Evolutionary conservation across 495 filamentous ascomycete genomes (phyloP).

Genomic region (Xylaria curta): DNA sequence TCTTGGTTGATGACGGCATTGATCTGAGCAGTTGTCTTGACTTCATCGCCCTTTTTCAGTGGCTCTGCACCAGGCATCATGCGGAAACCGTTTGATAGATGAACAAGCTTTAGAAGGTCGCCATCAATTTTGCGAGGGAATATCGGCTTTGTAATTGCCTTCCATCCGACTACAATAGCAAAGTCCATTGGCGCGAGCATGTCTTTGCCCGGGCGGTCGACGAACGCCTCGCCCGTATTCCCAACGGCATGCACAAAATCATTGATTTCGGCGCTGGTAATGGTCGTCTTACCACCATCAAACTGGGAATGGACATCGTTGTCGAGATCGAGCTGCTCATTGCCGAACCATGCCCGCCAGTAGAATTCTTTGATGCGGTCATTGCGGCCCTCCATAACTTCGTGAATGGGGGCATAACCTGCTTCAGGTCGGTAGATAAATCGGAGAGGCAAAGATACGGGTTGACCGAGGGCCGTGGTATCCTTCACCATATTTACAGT

Average conservation of each 20-base stretch:
- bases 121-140: slow-evolving; percentile 95
- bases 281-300: slow-evolving; percentile 81
- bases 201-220: slow-evolving; percentile 93
- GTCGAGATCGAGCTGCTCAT: slow-evolving; percentile 83
- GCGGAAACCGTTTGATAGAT: slow-evolving; percentile 95
- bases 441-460: slow-evolving; percentile 78
- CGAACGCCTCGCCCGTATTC: slow-evolving; percentile 98
- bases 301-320: slow-evolving; percentile 83
- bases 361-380: slow-evolving; percentile 98
- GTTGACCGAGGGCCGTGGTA: slow-evolving; percentile 77
- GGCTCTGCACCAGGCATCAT: slow-evolving; percentile 97
- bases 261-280: slow-evolving; percentile 90
- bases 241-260: slow-evolving; percentile 98
- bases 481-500: slow-evolving; percentile 86
- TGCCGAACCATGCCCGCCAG: slow-evolving; percentile 94
- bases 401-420: slow-evolving; percentile 92
- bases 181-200: slow-evolving; percentile 99
- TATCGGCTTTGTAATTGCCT: slow-evolving; percentile 97
- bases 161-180: slow-evolving; percentile 98
- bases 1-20: slow-evolving; percentile 98
- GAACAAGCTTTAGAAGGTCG: slow-evolving; percentile 91
- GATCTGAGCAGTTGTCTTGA: slow-evolving; percentile 93
- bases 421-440: slow-evolving; percentile 94
- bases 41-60: slow-evolving; percentile 89
- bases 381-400: slow-evolving; percentile 93